Conservation (phyloP, 169 alveolate species). For the Plasmodium vinckei region DNA sequence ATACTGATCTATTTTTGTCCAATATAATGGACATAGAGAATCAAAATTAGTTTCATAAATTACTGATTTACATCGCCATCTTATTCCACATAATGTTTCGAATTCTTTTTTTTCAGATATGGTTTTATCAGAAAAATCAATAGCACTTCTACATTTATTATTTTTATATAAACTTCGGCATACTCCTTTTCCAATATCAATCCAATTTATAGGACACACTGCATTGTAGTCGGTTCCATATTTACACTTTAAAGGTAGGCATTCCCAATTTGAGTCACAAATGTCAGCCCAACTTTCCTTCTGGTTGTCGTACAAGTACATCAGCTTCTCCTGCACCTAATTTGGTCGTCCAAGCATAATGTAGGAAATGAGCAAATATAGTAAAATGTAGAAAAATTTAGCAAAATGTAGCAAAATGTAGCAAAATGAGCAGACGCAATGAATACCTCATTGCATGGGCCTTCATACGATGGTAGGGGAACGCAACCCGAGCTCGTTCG, state of each 20-base stretch:
- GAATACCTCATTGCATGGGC: conserved; percentile 58
- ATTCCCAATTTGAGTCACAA: conserved; percentile 67
- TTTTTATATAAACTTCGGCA: conserved; percentile 21
- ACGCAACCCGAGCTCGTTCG: conserved; percentile 71
- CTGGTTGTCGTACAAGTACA: conserved; percentile 41
- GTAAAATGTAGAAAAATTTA: too few species aligned
- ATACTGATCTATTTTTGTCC: conserved; percentile 18
- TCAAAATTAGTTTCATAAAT: conserved; percentile 52
- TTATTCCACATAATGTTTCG: conserved; percentile 42
- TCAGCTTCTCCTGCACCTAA: conserved; percentile 55
- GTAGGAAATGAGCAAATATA: too few species aligned
- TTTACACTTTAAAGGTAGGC: conserved; percentile 42
- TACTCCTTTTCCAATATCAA: conserved; percentile 38
- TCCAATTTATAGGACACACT: conserved; percentile 49
- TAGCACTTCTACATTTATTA: conserved; percentile 3
- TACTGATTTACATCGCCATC: conserved; percentile 70
- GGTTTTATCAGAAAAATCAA: conserved; percentile 19
- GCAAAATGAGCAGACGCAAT: background rate
- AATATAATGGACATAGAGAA: conserved; percentile 24
- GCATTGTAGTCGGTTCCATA: conserved; percentile 50
- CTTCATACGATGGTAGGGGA: conserved; percentile 39
- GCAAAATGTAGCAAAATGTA: too few species aligned
- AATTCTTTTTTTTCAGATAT: conserved; percentile 22
- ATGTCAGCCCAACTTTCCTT: conserved; percentile 70
- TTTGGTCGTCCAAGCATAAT: background rate